These are phyloP conservation scores for Podospora sp. DNA, from an alignment of 495 filamentous ascomycete genomes.

Conservation along the genomic window DNA sequence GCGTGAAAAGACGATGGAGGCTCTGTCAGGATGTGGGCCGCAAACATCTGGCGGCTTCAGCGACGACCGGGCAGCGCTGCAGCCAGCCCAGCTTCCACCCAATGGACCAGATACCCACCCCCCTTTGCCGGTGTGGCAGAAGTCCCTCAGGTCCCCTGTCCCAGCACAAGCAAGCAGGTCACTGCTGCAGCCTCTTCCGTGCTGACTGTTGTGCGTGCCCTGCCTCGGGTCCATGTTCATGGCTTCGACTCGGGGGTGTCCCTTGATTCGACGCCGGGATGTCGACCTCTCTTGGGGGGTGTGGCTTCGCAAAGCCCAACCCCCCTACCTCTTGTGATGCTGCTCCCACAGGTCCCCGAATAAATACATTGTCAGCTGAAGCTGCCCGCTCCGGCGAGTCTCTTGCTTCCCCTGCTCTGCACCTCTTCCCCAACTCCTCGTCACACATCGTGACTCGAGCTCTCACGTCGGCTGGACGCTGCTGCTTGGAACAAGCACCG, in stretches of 20 bases:
- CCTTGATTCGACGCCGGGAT: neutral
- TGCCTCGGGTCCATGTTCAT: neutral
- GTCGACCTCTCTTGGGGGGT: constrained; percentile 1
- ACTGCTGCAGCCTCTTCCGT: neutral
- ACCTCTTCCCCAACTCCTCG: neutral
- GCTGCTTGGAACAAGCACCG: constrained; percentile 3
- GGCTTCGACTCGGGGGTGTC: neutral
- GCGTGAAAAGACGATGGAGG: neutral
- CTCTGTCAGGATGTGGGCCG: neutral
- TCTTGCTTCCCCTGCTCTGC: neutral
- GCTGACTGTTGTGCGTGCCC: neutral
- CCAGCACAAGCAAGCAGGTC: neutral
- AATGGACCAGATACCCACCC: neutral
- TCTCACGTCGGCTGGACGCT: neutral
- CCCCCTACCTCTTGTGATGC: neutral
- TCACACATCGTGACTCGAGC: neutral
- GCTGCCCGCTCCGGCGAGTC: constrained; percentile 1
- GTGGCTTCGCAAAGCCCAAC: neutral
- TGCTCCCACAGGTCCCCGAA: neutral
- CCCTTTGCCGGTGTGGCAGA: neutral
- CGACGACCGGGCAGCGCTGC: neutral
- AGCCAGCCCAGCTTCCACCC: neutral
- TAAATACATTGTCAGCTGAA: constrained; percentile 8
- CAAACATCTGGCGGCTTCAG: neutral
- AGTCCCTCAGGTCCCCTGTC: neutral